Evolutionary conservation across 495 filamentous ascomycete genomes (phyloP).

Genomic region (Annulohypoxylon moriforme): DNA sequence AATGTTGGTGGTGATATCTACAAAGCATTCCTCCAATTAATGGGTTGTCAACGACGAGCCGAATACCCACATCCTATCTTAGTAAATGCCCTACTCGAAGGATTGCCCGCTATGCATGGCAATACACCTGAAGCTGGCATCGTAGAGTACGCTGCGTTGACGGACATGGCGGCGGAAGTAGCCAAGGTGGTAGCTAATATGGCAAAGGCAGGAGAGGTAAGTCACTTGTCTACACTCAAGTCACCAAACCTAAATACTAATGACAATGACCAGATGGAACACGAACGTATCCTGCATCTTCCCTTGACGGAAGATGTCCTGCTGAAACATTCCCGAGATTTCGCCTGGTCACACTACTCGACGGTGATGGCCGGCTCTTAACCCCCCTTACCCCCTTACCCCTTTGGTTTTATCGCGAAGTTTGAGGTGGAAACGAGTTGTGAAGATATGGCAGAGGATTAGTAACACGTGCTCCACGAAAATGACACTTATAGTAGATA

Average conservation of each 20-base stretch:
- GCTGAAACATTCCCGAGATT: conserved; percentile 72
- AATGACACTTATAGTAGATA: conserved; percentile 33
- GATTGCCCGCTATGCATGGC: conserved; percentile 71
- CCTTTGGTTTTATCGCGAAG: conserved; percentile 4
- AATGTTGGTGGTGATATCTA: conserved; percentile 82
- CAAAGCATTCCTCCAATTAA: conserved; percentile 77
- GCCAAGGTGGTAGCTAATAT: conserved; percentile 70
- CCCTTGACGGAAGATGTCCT: conserved; percentile 79
- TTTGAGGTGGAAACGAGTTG: neutral
- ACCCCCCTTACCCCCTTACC: neutral
- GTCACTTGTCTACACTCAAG: conserved; percentile 37
- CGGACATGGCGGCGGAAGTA: conserved; percentile 81
- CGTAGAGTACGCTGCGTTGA: conserved; percentile 69
- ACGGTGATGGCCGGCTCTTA: conserved; percentile 42
- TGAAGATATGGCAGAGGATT: neutral
- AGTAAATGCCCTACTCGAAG: conserved; percentile 69
- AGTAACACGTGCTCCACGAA: neutral
- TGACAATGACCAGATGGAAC: conserved; percentile 48
- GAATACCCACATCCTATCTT: conserved; percentile 55
- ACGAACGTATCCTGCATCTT: conserved; percentile 68
- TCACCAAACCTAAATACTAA: conserved; percentile 25
- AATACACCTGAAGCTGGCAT: conserved; percentile 62
- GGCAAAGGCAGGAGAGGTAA: conserved; percentile 66
- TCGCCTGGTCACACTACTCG: conserved; percentile 74
- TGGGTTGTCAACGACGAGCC: conserved; percentile 52